A percentile compares a stretch with the other conserved stretches of the same genome.
Evolutionary conservation across 164 flowering plant genomes (phyloP).

Genomic region (Liquidambar formosana): DNA sequence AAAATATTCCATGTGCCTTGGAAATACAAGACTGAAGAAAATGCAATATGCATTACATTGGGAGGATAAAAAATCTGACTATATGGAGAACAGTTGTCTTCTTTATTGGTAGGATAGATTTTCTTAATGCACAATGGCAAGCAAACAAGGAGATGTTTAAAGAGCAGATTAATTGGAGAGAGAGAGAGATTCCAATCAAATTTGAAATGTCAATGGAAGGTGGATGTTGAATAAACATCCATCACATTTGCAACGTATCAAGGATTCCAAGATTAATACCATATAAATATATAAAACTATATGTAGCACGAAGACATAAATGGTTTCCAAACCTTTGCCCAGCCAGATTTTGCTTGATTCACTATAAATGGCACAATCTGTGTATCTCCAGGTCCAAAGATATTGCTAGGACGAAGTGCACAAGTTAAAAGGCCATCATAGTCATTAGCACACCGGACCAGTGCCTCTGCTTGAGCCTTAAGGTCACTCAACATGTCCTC

Average conservation of each 20-base stretch:
- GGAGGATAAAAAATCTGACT: background rate
- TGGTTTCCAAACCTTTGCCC: conserved; percentile 61
- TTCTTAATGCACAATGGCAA: background rate
- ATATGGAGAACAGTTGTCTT: background rate
- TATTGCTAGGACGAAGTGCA: conserved; percentile 81
- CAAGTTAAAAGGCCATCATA: conserved; percentile 78
- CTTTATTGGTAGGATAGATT: background rate
- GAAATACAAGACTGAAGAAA: background rate
- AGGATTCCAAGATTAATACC: background rate
- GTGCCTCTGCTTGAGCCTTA: conserved; percentile 84
- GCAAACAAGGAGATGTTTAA: background rate
- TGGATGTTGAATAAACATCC: background rate
- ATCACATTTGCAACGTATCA: background rate
- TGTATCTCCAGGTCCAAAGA: conserved; percentile 85
- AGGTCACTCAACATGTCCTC: conserved; percentile 55
- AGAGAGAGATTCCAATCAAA: too few species aligned
- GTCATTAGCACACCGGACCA: conserved; percentile 63
- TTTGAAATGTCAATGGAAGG: background rate
- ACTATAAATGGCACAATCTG: conserved; percentile 53
- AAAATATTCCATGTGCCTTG: background rate
- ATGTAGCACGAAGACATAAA: background rate
- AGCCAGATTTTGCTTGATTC: conserved; percentile 54
- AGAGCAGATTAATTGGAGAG: too few species aligned
- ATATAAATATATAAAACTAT: background rate
- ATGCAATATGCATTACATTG: conserved; percentile 2